Base-by-base conservation (phyloP, 257 asterid genomes). In the Scutellaria galericulata region DNA sequence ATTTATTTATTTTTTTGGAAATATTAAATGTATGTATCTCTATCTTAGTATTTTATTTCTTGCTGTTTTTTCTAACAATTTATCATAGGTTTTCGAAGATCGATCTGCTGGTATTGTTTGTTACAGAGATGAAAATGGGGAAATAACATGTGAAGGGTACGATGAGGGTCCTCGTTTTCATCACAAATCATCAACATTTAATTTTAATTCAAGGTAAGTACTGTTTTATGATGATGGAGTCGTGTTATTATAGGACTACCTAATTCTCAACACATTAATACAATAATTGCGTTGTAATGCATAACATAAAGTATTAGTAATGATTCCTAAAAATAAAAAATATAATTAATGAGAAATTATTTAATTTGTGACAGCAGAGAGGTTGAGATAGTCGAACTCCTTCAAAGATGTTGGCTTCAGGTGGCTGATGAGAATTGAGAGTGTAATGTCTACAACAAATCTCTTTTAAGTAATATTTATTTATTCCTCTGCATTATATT, bases 131-230 rank as follows among this genome's bases (percentile, higher is more conserved):
- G 88, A 69, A 61, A 83, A 83, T 74, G 90, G 90, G 7, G 92
- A 85, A 72, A 79, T 85, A 37, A 79, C 77, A 42, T 87, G 90
- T 41, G 88, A 83, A 87, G 92, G 90, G 51, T 79, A 81, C 51
- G 90, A 87, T 46, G 88, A 87, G 74, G 90, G 90, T 14, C 90
- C 90, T 75, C 88, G 87, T 47, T 76, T 81, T 67, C 75, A 77
- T 11, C 77, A 64, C 0, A 75, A 66, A 1, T 14, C 75, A 3
- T 59, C 84, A 52, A 75, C 47, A 14, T 57, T 73, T 35, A 22
- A 64, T 45, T 14, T 9, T 20, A 62, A 51, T 75, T 45, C 72
- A n/a, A 83, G 86, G 86, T 76, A 70, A 39, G 4, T 2, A 27
- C 18, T 2, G 37, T 31, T 12, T 41, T 39, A 7, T 13, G 15